Base-by-base conservation (phyloP, 2,329 filamentous ascomycete genomes). In the Uncinocarpus reesii region DNA sequence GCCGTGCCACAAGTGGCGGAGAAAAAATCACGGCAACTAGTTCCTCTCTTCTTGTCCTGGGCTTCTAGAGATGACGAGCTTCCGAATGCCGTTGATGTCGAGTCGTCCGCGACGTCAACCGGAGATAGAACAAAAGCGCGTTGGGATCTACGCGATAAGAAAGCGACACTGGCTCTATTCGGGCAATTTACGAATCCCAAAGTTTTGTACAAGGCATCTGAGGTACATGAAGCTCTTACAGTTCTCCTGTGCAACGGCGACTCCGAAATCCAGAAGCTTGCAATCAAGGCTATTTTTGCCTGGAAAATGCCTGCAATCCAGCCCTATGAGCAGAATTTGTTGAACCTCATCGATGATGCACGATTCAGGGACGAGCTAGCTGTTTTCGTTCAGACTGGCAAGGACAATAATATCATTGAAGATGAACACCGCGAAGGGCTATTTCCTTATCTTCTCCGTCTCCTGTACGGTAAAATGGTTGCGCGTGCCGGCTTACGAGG, bases 321-420 rank as follows among this genome's bases (percentile, higher is more conserved):
- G 51, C 75, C 81, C 0, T 95, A 96, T 60, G 80, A 88, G 58
- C 88, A 95, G 56, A 86, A 89, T 56, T 68, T 98, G 20, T 76
- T 87, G 53, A 89, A 87, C 57, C 73, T 98, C 1, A 76, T 96
- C 7, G 92, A 98, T 56, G 92, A 96, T 53, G 81, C 85, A 20
- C 79, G 86, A 42, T 95, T 96, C 68, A 86, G 88, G 60, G 92
- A 96, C 59, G 90, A 96, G 62, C 75, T 98, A n/a, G 83, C 87
- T 0, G 80, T 92, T 3, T 84, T 98, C 55, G 76, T 98, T 46
- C 83, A 87, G 59, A 78, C 83, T 13, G 81, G 85, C 15, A 61
- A 69, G 20, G 70, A 79, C 32, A 71, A 77, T 52, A 80, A 80
- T 49, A 68, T 81, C 47, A 83, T 95, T 55, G 80, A 82, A 55